These are phyloP conservation scores for Globisporangium orthogonon DNA, from an alignment of 352 stramenopile genomes.

Conservation along the genomic window DNA sequence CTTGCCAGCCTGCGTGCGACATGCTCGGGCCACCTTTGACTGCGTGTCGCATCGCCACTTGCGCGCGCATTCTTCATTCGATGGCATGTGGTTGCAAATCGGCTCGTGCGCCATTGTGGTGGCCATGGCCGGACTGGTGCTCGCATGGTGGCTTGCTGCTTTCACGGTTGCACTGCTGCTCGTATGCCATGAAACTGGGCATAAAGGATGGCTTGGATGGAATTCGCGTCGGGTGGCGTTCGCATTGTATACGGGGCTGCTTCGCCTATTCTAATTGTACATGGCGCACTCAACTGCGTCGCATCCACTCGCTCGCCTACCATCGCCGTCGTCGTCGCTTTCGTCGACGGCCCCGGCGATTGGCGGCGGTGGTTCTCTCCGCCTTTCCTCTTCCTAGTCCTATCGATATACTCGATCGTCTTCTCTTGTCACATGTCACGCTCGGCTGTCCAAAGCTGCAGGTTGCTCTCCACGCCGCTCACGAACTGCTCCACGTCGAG, in stretches of 20 bases:
- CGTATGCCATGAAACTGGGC: too few species aligned
- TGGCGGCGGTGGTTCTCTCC: neutral
- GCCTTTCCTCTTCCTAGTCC: neutral
- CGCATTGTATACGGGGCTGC: neutral
- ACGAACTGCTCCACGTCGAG: conserved; percentile 47
- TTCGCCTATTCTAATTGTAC: conserved; percentile 7
- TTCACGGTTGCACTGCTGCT: too few species aligned
- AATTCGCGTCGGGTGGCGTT: too few species aligned
- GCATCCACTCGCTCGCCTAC: neutral
- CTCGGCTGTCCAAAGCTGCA: conserved; percentile 30
- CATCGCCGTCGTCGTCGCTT: neutral
- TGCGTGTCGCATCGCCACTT: neutral
- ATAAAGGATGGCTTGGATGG: too few species aligned
- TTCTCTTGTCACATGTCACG: conserved; percentile 1
- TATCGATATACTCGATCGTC: neutral
- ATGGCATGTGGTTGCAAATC: neutral
- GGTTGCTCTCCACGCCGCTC: conserved; percentile 53
- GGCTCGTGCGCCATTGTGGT: too few species aligned
- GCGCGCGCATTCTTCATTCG: conserved; percentile 1
- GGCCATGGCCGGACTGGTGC: too few species aligned
- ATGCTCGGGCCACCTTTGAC: neutral
- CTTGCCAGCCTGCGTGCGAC: neutral
- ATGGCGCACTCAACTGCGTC: conserved; percentile 2
- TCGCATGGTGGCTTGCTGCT: too few species aligned
- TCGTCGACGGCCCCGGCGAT: too few species aligned